Conservation (phyloP, 148 eudicot species). For the Pouteria glomerata region DNA sequence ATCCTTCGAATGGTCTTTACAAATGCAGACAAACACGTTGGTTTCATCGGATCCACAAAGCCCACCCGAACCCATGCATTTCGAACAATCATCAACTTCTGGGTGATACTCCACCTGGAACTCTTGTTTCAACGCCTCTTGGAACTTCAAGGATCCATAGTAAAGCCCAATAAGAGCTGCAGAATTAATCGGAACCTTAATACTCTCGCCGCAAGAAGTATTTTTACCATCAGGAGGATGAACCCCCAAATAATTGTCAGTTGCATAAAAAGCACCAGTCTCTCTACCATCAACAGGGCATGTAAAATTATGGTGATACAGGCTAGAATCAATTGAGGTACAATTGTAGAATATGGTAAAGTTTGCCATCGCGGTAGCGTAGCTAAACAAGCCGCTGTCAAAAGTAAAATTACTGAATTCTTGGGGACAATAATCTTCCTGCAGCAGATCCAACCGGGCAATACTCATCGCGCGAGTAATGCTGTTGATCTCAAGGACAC, state of each 20-base stretch:
- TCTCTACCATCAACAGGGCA: neutral
- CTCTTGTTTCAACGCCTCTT: neutral
- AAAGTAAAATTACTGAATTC: neutral
- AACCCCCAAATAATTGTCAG: neutral
- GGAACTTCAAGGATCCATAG: neutral
- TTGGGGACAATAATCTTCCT: neutral
- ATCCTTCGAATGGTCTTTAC: too few relatives aligned
- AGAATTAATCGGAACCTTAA: neutral
- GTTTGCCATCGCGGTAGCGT: neutral
- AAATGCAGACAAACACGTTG: neutral
- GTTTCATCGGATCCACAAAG: neutral
- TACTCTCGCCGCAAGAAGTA: neutral
- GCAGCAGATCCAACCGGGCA: neutral
- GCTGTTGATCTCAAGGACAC: neutral
- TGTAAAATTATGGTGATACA: neutral
- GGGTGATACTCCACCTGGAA: neutral
- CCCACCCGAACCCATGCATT: neutral
- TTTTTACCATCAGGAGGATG: neutral
- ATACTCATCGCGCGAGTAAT: neutral
- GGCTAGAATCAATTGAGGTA: neutral
- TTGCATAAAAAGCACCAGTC: neutral
- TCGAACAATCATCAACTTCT: neutral
- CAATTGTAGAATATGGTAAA: neutral
- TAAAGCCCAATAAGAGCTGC: neutral
- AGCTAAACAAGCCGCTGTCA: neutral